Conservation (phyloP, 2,329 filamentous ascomycete species). For the Endothia cerciana region DNA sequence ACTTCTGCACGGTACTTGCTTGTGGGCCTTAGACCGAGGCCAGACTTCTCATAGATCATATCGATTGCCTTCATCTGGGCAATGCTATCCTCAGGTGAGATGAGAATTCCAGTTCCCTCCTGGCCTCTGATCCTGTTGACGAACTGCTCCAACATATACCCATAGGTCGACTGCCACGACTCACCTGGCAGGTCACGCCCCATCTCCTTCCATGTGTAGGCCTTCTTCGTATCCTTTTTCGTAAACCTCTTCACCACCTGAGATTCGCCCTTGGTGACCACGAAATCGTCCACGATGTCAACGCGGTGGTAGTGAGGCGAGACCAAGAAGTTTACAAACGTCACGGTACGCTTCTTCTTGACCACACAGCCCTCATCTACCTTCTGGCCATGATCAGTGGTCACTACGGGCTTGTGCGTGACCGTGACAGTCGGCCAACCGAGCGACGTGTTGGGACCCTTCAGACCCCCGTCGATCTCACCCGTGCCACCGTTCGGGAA, state of each 20-base stretch:
- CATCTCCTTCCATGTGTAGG: conserved; percentile 42
- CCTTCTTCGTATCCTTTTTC: conserved; percentile 37
- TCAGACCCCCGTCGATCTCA: conserved; percentile 37
- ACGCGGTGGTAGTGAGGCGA: conserved; percentile 40
- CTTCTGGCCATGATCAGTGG: conserved; percentile 32
- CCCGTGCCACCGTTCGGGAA: conserved; percentile 46
- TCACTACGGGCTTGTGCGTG: conserved; percentile 32
- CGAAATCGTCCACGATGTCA: conserved; percentile 41
- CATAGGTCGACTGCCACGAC: conserved; percentile 48
- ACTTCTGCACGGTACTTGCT: conserved; percentile 13
- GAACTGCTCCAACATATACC: conserved; percentile 53
- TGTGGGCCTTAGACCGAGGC: conserved; percentile 31
- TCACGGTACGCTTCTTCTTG: conserved; percentile 36
- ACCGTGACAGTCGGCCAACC: conserved; percentile 28
- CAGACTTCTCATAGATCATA: conserved; percentile 47
- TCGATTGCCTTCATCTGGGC: conserved; percentile 51
- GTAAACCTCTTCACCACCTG: conserved; percentile 34
- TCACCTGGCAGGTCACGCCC: conserved; percentile 39
- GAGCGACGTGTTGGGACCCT: conserved; percentile 29
- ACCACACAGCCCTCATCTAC: conserved; percentile 33
- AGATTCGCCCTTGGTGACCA: conserved; percentile 34
- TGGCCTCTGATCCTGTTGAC: conserved; percentile 48
- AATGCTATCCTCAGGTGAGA: conserved; percentile 47
- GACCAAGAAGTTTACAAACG: conserved; percentile 36
- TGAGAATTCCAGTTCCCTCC: conserved; percentile 43